These are phyloP conservation scores for Aspergillus proliferans DNA, from an alignment of 2,329 filamentous ascomycete species.

Conservation along the genomic window DNA sequence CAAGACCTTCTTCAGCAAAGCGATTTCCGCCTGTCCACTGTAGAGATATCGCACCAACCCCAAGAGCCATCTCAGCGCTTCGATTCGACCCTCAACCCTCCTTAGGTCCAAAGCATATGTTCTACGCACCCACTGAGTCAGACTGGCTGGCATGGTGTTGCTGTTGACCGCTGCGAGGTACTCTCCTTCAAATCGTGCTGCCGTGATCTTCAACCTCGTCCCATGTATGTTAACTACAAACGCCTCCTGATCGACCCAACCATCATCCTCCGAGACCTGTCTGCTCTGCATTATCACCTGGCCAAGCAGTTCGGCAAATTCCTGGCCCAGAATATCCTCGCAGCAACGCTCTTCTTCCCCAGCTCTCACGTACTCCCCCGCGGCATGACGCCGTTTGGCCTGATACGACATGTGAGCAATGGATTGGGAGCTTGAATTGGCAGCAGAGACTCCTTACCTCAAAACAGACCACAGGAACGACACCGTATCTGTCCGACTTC, in stretches of 20 bases:
- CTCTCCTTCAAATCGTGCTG: not conserved
- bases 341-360: not conserved
- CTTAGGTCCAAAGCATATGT: not conserved
- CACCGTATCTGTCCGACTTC: not conserved
- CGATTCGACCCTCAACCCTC: not conserved
- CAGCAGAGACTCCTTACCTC: not conserved
- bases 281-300: not conserved
- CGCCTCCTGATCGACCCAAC: not conserved
- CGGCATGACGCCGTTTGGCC: conserved; percentile 1
- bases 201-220: not conserved
- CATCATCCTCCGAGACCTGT: not conserved
- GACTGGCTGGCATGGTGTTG: not conserved
- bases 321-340: not conserved
- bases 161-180: not conserved
- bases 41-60: not conserved
- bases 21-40: not conserved
- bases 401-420: not conserved
- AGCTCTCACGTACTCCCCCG: not conserved
- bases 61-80: not conserved
- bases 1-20: not conserved
- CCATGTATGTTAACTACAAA: not conserved
- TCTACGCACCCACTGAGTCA: not conserved
- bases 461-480: not conserved
- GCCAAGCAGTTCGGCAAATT: not conserved
- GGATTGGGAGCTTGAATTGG: not conserved